These are phyloP conservation scores for Amoebophrya sp. DNA, from an alignment of 169 alveolate genomes.

Conservation along the genomic window DNA sequence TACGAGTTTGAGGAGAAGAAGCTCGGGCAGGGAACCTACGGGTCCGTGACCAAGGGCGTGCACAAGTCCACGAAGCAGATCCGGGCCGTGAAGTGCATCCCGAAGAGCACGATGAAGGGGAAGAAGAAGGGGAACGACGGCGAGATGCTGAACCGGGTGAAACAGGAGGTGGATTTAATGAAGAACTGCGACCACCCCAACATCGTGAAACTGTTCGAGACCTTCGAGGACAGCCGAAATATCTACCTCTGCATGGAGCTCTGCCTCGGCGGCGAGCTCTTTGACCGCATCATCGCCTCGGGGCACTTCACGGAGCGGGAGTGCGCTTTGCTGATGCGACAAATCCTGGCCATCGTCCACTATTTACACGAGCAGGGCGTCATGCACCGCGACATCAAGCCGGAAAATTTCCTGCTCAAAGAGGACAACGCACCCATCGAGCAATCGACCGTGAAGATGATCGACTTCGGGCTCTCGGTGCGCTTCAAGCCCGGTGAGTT, in stretches of 20 bases:
- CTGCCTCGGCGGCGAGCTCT: slow-evolving; percentile 89
- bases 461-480: slow-evolving; percentile 75
- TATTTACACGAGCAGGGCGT: slow-evolving; percentile 44
- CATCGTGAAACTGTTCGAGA: slow-evolving; percentile 67
- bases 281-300: slow-evolving; percentile 78
- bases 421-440: slow-evolving; percentile 33
- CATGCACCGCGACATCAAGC: slow-evolving; percentile 65
- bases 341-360: slow-evolving; percentile 76
- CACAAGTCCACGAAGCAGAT: neutral
- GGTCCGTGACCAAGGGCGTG: neutral
- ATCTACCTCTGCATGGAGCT: slow-evolving; percentile 79
- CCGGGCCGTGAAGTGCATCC: neutral
- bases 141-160: too few species aligned
- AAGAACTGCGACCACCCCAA: too few species aligned
- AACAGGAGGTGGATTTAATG: too few species aligned
- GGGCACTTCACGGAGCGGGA: slow-evolving; percentile 73
- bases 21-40: neutral
- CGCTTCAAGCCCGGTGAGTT: slow-evolving; percentile 54
- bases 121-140: too few species aligned
- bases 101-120: neutral
- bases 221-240: slow-evolving; percentile 75
- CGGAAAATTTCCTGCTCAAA: slow-evolving; percentile 63
- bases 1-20: neutral
- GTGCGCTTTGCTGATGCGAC: slow-evolving; percentile 70
- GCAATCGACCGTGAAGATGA: slow-evolving; percentile 60